These are phyloP conservation scores for Arctium minus DNA, from an alignment of 129 eudicot species.

Conservation along the genomic window DNA sequence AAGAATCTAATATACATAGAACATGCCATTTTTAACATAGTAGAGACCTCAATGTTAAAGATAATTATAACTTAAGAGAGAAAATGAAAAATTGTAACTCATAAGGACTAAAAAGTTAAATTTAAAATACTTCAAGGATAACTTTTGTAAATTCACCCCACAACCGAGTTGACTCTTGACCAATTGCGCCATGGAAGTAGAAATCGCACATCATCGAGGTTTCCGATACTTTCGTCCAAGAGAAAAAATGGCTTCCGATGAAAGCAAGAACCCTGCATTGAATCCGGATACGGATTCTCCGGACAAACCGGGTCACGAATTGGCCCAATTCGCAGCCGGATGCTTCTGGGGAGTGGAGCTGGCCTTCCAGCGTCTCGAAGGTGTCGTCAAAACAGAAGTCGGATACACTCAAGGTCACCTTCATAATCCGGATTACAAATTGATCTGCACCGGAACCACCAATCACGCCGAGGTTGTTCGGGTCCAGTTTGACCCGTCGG, in stretches of 20 bases:
- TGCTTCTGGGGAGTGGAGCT: slow-evolving; percentile 93
- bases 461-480: slow-evolving; percentile 79
- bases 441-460: slow-evolving; percentile 77
- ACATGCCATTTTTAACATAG: not conserved
- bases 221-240: not conserved
- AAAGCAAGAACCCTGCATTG: slow-evolving; percentile 49
- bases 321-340: slow-evolving; percentile 87
- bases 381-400: slow-evolving; percentile 79
- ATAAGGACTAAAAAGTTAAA: not conserved
- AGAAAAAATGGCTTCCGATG: slow-evolving; percentile 38
- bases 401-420: slow-evolving; percentile 85
- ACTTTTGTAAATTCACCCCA: not conserved
- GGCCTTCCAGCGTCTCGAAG: slow-evolving; percentile 69
- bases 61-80: not conserved
- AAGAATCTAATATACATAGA: not conserved
- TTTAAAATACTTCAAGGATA: not conserved
- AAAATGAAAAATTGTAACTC: not conserved
- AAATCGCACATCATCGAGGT: not conserved
- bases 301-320: slow-evolving; percentile 44
- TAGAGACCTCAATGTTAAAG: not conserved
- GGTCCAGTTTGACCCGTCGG: slow-evolving; percentile 76
- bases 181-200: not conserved
- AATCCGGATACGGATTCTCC: slow-evolving; percentile 59
- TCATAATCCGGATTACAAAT: slow-evolving; percentile 60
- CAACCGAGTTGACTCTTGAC: slow-evolving; percentile 5